Evolutionary conservation across 495 filamentous ascomycete genomes (phyloP).

Genomic region (Chaetomium cochliodes): DNA sequence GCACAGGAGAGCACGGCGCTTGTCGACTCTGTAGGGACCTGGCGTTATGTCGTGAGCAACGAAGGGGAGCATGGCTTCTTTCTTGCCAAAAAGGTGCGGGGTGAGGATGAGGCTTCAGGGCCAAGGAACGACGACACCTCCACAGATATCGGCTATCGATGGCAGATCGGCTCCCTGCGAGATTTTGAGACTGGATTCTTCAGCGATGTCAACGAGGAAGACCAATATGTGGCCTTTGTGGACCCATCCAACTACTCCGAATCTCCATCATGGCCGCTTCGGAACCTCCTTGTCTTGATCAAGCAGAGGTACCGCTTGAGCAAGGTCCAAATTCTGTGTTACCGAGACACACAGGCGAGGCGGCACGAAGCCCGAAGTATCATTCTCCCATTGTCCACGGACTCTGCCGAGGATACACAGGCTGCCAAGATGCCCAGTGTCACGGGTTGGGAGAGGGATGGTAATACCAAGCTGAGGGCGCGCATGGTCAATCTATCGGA

Average conservation of each 20-base stretch:
- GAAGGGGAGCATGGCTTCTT: slow-evolving; percentile 91
- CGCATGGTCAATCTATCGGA: slow-evolving; percentile 77
- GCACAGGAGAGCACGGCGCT: slow-evolving; percentile 67
- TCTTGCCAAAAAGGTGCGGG: slow-evolving; percentile 70
- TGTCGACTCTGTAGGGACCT: slow-evolving; percentile 77
- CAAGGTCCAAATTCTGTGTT: slow-evolving; percentile 83
- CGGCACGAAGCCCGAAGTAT: slow-evolving; percentile 78
- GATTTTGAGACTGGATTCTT: slow-evolving; percentile 90
- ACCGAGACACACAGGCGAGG: slow-evolving; percentile 72
- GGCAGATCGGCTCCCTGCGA: slow-evolving; percentile 72
- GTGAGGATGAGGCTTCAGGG: slow-evolving; percentile 34
- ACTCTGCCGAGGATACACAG: slow-evolving; percentile 41
- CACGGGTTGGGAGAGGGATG: slow-evolving; percentile 91
- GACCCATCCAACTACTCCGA: slow-evolving; percentile 88
- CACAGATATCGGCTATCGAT: slow-evolving; percentile 57
- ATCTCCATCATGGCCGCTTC: slow-evolving; percentile 86
- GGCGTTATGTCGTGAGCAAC: slow-evolving; percentile 74
- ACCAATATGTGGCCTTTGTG: slow-evolving; percentile 80
- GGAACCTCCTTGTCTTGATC: slow-evolving; percentile 86
- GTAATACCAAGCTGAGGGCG: slow-evolving; percentile 67
- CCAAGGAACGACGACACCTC: slow-evolving; percentile 37
- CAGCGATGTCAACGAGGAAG: slow-evolving; percentile 59
- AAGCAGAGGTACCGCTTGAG: slow-evolving; percentile 74
- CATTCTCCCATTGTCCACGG: slow-evolving; percentile 66
- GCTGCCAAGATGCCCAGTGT: slow-evolving; percentile 69